Conservation (phyloP, 2,329 filamentous ascomycete species). For the Paracorniculantispora psalliotae region DNA sequence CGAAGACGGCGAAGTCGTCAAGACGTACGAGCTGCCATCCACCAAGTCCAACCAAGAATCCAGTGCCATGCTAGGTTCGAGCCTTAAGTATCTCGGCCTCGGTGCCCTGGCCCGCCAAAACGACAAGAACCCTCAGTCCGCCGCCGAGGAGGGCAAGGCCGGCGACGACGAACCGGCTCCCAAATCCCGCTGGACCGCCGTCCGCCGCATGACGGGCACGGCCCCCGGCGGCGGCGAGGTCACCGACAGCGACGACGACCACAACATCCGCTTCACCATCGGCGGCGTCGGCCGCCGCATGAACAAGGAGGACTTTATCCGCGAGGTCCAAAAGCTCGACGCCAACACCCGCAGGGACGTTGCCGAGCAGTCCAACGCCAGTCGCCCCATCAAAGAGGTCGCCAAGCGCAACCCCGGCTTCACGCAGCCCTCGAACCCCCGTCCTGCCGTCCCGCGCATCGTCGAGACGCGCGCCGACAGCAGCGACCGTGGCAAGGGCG, state of each 20-base stretch:
- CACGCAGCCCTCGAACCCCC: not conserved
- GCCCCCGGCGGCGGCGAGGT: constrained; percentile 17
- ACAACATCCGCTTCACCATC: constrained; percentile 71
- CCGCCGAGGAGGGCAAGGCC: constrained; percentile 28
- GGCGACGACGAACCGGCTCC: constrained; percentile 22
- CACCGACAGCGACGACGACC: constrained; percentile 61
- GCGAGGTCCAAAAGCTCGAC: constrained; percentile 68
- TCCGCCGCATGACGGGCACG: constrained; percentile 9
- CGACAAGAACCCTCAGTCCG: constrained; percentile 30
- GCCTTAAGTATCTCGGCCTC: constrained; percentile 52
- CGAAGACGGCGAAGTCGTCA: constrained; percentile 79
- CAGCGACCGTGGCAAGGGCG: not conserved
- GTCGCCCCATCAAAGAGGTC: constrained; percentile 43
- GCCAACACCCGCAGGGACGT: constrained; percentile 55
- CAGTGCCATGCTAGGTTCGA: constrained; percentile 35
- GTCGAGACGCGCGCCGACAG: constrained; percentile 8
- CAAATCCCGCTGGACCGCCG: not conserved
- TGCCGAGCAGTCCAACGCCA: constrained; percentile 46
- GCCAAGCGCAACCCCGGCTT: constrained; percentile 30
- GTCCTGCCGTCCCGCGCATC: constrained; percentile 10
- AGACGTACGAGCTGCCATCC: constrained; percentile 70
- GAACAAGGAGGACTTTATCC: constrained; percentile 76
- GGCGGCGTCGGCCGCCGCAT: constrained; percentile 67
- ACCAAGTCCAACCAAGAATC: constrained; percentile 42
- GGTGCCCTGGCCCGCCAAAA: constrained; percentile 37